Base-by-base conservation (phyloP, 345 rosid genomes). In the Salix brachista region DNA sequence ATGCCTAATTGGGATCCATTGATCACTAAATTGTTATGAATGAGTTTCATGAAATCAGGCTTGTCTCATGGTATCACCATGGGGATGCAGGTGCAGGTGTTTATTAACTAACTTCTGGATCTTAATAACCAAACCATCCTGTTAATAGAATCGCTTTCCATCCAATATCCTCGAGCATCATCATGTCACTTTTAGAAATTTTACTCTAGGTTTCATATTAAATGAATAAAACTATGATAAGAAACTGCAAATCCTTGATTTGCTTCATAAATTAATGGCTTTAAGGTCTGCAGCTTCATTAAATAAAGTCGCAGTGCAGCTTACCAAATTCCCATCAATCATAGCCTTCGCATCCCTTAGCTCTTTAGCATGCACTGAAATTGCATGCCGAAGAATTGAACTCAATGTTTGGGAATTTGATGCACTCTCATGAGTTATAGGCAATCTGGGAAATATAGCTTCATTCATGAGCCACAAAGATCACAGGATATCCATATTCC, bases 251-350 rank as follows among this genome's bases (percentile, higher is more conserved):
- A 30, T 28, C 19, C 28, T 65, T 65, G 70, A 65, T 64, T 7
- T 30, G 13, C 62, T 75, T 21, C 71, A 23, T 48, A 44, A 75
- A 60, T 39, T 18, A 18, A 65, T 37, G 28, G 4, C 30, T 48
- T 17, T 26, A 23, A 6, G n/a, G 39, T 41, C 76, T 74, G 14
- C 19, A 18, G 23, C 64, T 70, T 8, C 30, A 75, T 67, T 52
- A 16, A 19, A 46, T 14, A 14, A 46, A 16, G 62, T 41, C 39
- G 41, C 67, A 72, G 32, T 65, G 28, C 26, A 75, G 65, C 89
- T 85, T 82, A 95, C 97, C 97, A 91, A 85, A 67, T 84, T 85
- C 56, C 99, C 97, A 86, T 95, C 93, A 77, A 93, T 80, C 84
- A 93, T 48, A 23, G 97, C 92, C 84, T 78, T 91, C 76, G 96